phyloP scores from a whole-genome alignment of 2,329 filamentous ascomycete species.

The Ophiostoma novo-ulmi region DNA sequence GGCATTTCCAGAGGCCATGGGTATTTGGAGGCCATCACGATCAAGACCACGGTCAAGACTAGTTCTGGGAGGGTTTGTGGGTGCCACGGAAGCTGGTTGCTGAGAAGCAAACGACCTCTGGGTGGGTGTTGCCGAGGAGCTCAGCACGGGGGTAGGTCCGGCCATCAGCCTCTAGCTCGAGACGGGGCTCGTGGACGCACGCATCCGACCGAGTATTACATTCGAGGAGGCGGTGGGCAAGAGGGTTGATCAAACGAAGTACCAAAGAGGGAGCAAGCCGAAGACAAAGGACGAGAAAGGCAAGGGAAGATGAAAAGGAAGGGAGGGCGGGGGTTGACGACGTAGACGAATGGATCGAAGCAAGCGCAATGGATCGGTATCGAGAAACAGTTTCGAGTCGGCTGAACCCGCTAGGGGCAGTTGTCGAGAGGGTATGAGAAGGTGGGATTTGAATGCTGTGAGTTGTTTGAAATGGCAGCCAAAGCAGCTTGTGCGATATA shows the following conservation, averaged over 20 bases:
- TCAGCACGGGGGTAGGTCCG: conserved; percentile 44
- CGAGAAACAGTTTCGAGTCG: neutral
- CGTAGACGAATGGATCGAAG: neutral
- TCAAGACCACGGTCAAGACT: conserved; percentile 57
- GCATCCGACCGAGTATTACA: conserved; percentile 30
- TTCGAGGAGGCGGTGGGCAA: conserved; percentile 15
- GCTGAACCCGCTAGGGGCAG: neutral
- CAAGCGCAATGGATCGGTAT: conserved; percentile 1
- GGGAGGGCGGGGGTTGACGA: neutral
- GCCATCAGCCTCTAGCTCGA: conserved; percentile 36
- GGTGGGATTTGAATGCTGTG: neutral
- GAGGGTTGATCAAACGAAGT: neutral
- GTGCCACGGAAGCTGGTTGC: conserved; percentile 35
- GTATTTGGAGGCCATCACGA: conserved; percentile 48
- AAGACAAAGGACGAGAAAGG: neutral
- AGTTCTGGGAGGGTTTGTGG: conserved; percentile 36
- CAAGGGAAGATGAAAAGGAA: neutral
- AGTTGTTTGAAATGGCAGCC: neutral
- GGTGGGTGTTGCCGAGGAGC: conserved; percentile 49
- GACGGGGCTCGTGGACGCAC: conserved; percentile 30
- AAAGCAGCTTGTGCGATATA: neutral
- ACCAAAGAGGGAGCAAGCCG: neutral
- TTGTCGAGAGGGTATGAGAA: conserved; percentile 1
- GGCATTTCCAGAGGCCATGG: conserved; percentile 39
- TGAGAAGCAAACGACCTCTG: conserved; percentile 49